Base-by-base conservation (phyloP, 73 alveolate genomes). In the Paramecium primaurelia region DNA sequence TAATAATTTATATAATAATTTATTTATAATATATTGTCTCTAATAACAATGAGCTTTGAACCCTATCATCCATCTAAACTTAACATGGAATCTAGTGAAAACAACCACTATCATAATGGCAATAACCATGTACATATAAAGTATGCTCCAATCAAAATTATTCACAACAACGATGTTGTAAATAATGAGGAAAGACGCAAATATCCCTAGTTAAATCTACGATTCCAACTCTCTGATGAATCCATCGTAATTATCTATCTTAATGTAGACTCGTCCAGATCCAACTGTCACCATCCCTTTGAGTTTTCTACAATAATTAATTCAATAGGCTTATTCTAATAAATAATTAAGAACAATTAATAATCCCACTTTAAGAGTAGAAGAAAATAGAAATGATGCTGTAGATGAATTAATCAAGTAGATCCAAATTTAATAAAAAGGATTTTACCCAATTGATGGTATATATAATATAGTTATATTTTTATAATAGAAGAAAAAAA, bases 261-360 rank as follows among this genome's bases (percentile, higher is more conserved):
- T 37, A 16, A 37, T 12, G 18, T 30, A 73, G 87, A 37, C 58
- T 37, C 87, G 87, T n/a, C 59, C 37, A 40, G 87, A 73, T 73
- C 87, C 87, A 32, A 73, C 87, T 73, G 87, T 73, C 38, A 73
- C 87, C 8, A 73, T 73, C 38, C 87, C 87, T 73, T 16, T 73
- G 12, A 73, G 87, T 38, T 73, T 73, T 37, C 87, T 73, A 37
- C 47, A 73, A 40, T 20, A 73, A 40, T 38, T 73, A 40, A 37
- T 73, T 12, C 37, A 73, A 73, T 38, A 73, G 37, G 87, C 87
- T 18, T 73, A 73, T 38, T 73, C 87, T 4, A 73, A 73, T 73
- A 73, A 73, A 73, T 38, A 73, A 20, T 40, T 73, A 28, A 73
- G 59, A 10, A 20, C 87, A 34, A 34, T 73, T 5, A 40, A 38